A percentile compares a stretch with the other conserved stretches of the same genome.
These are phyloP conservation scores for Hortaea werneckii DNA, from an alignment of 2,329 filamentous ascomycete genomes.

Conservation along the genomic window DNA sequence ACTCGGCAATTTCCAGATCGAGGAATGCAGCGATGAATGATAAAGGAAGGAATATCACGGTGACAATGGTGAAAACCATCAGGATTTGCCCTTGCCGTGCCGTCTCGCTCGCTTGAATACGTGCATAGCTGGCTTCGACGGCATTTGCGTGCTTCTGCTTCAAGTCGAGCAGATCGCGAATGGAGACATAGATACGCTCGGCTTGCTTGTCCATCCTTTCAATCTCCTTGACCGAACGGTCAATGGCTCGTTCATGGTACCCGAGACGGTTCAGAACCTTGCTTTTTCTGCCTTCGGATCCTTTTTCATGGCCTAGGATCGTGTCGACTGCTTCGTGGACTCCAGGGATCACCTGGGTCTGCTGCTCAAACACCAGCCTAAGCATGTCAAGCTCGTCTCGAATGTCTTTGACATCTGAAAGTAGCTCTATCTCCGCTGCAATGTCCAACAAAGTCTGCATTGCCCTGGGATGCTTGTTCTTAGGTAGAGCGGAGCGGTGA, in stretches of 20 bases:
- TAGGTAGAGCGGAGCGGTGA: neutral
- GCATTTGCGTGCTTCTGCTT: constrained; percentile 63
- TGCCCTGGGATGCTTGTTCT: constrained; percentile 21
- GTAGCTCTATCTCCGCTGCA: constrained; percentile 48
- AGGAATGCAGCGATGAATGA: constrained; percentile 48
- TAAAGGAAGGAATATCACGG: constrained; percentile 47
- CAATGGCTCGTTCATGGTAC: constrained; percentile 49
- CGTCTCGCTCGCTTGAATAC: constrained; percentile 52
- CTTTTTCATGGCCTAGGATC: constrained; percentile 25
- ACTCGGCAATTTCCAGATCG: constrained; percentile 44
- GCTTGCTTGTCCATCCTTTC: constrained; percentile 55
- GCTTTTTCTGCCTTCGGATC: constrained; percentile 28
- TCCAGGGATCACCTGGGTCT: constrained; percentile 38
- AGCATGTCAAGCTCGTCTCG: constrained; percentile 59
- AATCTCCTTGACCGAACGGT: constrained; percentile 40
- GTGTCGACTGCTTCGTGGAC: constrained; percentile 36
- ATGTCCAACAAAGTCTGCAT: constrained; percentile 51
- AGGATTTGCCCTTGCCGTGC: constrained; percentile 48
- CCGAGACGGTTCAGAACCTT: constrained; percentile 43
- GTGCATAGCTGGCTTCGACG: constrained; percentile 52
- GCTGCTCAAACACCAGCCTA: constrained; percentile 41
- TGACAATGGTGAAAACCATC: constrained; percentile 51
- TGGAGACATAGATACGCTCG: constrained; percentile 47
- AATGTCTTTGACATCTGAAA: constrained; percentile 58
- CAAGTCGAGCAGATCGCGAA: constrained; percentile 54